Base-by-base conservation (phyloP, 306 rosid species). In the Lathyrus oleraceus region DNA sequence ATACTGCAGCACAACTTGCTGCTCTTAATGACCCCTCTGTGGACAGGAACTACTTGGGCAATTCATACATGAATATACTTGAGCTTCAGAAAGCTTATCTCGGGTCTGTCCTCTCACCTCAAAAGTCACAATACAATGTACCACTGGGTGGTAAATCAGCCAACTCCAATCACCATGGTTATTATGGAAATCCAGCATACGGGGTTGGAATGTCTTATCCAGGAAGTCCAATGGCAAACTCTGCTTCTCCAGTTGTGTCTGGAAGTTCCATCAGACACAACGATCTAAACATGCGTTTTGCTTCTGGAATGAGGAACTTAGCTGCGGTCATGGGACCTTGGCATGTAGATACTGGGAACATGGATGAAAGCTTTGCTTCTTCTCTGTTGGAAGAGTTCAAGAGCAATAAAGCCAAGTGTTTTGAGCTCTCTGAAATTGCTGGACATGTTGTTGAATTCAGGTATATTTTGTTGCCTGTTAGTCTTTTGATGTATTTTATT, bases 71-170 rank as follows among this genome's bases (percentile, higher is more conserved):
- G 89, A 90, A 84, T 82, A 58, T 87, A 66, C 80, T 90, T 40
- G 98, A 90, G 72, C 82, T 94, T 71, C 98, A 94, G 73, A 90
- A 94, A 72, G 96, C 95, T 10, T 90, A 90, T 77, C 74, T 85
- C 15, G 99, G 96, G 44, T 45, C 92, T 45, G 61, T 88, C 12
- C 78, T 84, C 4, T 81, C 97, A 11, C 97, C 96, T 17, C 98
- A 88, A 74, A 94, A 94, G 76, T 81, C 97, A 4, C 98, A 88
- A 63, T 94, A 88, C 67, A 82, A 74, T 65, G 84, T 76, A 58
- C 86, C 89, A 2, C 59, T 87, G 67, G 86, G 85, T 71, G 86
- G 87, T 51, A 91, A 88, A 79, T 85, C 95, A 10, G 84, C 87
- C 17, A 78, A 89, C 45, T 81, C 92, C 61, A 94, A 86, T 70